Evolutionary conservation across 2,329 filamentous ascomycete species (phyloP).

Genomic region (Ampelomyces quisqualis): DNA sequence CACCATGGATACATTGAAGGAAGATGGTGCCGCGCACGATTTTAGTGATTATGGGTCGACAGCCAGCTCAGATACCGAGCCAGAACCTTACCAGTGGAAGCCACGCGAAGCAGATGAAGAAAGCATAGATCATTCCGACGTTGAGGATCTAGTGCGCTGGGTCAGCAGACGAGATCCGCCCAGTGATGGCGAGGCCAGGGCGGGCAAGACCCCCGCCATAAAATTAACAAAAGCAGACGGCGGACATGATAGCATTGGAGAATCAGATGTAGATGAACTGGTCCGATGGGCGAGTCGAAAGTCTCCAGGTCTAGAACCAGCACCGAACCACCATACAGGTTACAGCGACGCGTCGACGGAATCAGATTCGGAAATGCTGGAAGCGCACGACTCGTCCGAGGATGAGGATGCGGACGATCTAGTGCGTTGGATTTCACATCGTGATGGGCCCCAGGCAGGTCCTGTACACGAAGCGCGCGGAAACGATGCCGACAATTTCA

Average conservation of each 20-base stretch:
- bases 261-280: constrained; percentile 37
- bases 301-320: constrained; percentile 5
- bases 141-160: constrained; percentile 40
- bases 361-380: constrained; percentile 26
- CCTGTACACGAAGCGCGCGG: constrained; percentile 17
- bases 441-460: constrained; percentile 23
- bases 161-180: constrained; percentile 34
- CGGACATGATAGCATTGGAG: constrained; percentile 31
- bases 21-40: constrained; percentile 16
- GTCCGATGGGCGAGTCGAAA: constrained; percentile 30
- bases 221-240: constrained; percentile 20
- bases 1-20: constrained; percentile 27
- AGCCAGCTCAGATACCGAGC: constrained; percentile 26
- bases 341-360: constrained; percentile 35
- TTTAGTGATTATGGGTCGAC: constrained; percentile 26
- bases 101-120: constrained; percentile 18
- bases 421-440: constrained; percentile 27
- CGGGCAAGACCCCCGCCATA: constrained; percentile 5
- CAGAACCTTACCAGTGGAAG: constrained; percentile 10
- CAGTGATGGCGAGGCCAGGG: constrained; percentile 28
- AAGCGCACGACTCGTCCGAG: constrained; percentile 11
- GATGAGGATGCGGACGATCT: constrained; percentile 26
- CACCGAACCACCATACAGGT: constrained; percentile 7
- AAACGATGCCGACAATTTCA: constrained; percentile 7
- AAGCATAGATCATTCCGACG: constrained; percentile 35